Percentiles rank a stretch among this genome's conserved stretches.
These are phyloP conservation scores for Pyrenophora seminiperda DNA, from an alignment of 2,329 filamentous ascomycete genomes.

Conservation along the genomic window DNA sequence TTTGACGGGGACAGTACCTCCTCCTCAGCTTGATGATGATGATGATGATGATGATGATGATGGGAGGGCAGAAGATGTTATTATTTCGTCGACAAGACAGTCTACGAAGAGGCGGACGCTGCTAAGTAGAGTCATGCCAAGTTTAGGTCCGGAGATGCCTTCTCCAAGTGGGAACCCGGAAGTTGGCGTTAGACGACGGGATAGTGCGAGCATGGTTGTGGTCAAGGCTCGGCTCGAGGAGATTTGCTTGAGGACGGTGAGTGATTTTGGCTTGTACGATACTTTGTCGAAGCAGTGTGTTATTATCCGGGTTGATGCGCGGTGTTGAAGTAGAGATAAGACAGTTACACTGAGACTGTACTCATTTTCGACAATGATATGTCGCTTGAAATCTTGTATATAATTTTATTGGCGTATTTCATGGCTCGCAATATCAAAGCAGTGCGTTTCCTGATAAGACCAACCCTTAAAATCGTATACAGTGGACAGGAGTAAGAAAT, in stretches of 20 bases:
- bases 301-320: conserved; percentile 38
- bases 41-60: neutral
- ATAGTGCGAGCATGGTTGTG: conserved; percentile 26
- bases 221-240: conserved; percentile 40
- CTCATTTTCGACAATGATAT: too few species aligned
- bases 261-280: conserved; percentile 45
- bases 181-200: conserved; percentile 21
- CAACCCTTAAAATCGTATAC: too few species aligned
- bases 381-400: too few species aligned
- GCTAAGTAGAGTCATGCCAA: conserved; percentile 32
- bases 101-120: conserved; percentile 23
- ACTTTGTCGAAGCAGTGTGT: conserved; percentile 44
- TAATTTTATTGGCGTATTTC: too few species aligned
- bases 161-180: conserved; percentile 27
- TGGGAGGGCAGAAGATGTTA: conserved; percentile 1
- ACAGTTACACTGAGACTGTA: too few species aligned
- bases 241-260: conserved; percentile 41
- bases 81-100: conserved; percentile 1
- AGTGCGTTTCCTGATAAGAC: too few species aligned
- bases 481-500: too few species aligned
- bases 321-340: conserved; percentile 25
- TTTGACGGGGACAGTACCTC: conserved; percentile 11
- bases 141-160: conserved; percentile 26
- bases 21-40: too few species aligned
- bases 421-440: too few species aligned